Evolutionary conservation across 148 eudicot genomes (phyloP).

Genomic region (Rhododendron griersonianum): DNA sequence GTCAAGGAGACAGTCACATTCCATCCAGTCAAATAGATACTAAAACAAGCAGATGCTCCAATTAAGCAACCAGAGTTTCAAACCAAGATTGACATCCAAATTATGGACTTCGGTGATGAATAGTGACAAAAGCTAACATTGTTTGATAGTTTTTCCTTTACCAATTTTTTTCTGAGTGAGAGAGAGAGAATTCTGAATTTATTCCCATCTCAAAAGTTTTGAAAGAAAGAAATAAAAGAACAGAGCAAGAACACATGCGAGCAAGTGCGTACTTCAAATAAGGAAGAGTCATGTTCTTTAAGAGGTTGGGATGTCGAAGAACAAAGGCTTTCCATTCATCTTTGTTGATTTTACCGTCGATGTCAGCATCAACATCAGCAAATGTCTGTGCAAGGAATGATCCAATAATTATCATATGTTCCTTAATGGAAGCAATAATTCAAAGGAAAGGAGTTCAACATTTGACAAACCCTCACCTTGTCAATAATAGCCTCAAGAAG

Average conservation of each 20-base stretch:
- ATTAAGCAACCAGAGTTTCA: background rate
- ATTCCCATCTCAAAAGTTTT: background rate
- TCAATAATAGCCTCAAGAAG: slow-evolving; percentile 74
- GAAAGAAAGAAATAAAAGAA: background rate
- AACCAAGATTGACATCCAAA: background rate
- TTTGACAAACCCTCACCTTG: slow-evolving; percentile 36
- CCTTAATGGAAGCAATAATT: background rate
- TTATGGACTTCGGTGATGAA: background rate
- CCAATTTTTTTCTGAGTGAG: background rate
- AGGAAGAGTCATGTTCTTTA: slow-evolving; percentile 93
- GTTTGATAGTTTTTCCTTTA: background rate
- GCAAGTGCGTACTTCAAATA: slow-evolving; percentile 60
- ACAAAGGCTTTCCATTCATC: slow-evolving; percentile 82
- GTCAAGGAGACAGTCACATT: background rate
- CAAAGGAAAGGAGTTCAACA: background rate
- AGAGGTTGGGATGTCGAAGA: slow-evolving; percentile 52
- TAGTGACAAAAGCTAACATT: background rate
- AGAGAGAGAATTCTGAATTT: background rate
- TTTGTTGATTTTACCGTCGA: slow-evolving; percentile 72
- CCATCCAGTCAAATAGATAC: background rate
- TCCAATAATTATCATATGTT: background rate
- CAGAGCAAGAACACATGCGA: background rate
- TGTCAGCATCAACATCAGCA: slow-evolving; percentile 77
- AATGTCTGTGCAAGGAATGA: slow-evolving; percentile 51
- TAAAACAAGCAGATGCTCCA: background rate